Conservation (phyloP, 441 rosid species). For the Pelargonium fulgidum region DNA sequence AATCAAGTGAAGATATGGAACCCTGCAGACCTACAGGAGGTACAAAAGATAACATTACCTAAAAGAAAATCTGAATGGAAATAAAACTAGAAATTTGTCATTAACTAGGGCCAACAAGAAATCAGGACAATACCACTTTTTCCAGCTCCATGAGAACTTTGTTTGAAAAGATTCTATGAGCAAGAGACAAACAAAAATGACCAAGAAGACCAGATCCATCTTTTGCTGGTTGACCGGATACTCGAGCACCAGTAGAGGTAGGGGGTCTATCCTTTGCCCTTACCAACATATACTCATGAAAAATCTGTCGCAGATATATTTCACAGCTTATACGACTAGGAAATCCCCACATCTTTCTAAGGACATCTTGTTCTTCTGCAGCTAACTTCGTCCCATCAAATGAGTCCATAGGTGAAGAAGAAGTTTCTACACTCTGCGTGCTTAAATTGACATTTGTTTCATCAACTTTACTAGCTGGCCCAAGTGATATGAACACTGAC, state of each 20-base stretch:
- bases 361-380: constrained; percentile 30
- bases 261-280: constrained; percentile 41
- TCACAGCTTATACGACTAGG: constrained; percentile 57
- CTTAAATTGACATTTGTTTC: constrained; percentile 26
- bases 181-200: constrained; percentile 78
- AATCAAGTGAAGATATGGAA: constrained; percentile 77
- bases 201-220: constrained; percentile 61
- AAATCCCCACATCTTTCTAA: constrained; percentile 37
- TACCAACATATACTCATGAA: constrained; percentile 55
- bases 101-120: constrained; percentile 14
- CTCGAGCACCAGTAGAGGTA: constrained; percentile 31
- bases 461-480: constrained; percentile 40
- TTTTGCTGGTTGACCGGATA: constrained; percentile 42
- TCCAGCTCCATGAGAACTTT: constrained; percentile 67
- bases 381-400: constrained; percentile 37
- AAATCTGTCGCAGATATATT: constrained; percentile 72
- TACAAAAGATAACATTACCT: constrained; percentile 14
- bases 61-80: constrained; percentile 9
- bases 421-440: constrained; percentile 32
- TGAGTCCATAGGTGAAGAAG: constrained; percentile 35
- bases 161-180: constrained; percentile 75
- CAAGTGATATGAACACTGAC: constrained; percentile 60
- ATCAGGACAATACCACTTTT: constrained; percentile 52
- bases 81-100: constrained; percentile 2
- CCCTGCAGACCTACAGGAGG: constrained; percentile 53